Conservation (phyloP, 768 basidiomycete species). For the Holtermanniella nyarrowii region DNA sequence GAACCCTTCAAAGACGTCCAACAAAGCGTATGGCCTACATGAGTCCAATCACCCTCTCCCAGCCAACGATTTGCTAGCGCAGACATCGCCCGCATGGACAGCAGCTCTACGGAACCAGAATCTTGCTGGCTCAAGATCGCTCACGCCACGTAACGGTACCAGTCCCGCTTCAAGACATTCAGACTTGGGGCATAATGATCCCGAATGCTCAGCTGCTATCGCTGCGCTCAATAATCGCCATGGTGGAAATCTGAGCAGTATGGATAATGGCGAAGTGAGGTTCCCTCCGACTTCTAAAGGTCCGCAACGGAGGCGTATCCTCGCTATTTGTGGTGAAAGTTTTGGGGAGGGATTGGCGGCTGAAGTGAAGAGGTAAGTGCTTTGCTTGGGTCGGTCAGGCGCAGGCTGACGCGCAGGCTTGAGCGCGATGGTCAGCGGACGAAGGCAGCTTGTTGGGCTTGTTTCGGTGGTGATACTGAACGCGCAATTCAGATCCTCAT, state of each 20-base stretch:
- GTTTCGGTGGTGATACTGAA: conserved; percentile 32
- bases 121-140: neutral
- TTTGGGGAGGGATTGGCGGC: conserved; percentile 11
- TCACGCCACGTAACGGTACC: neutral
- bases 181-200: neutral
- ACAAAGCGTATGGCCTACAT: conserved; percentile 2
- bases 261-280: conserved; percentile 5
- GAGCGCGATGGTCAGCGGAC: conserved; percentile 25
- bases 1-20: neutral
- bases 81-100: neutral
- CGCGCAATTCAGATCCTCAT: conserved; percentile 30
- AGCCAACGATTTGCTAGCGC: neutral
- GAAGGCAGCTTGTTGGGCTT: conserved; percentile 35
- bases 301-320: conserved; percentile 27
- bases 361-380: conserved; percentile 21
- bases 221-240: conserved; percentile 3
- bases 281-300: conserved; percentile 14
- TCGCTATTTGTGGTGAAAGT: conserved; percentile 25
- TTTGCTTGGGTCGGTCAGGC: neutral
- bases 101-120: neutral
- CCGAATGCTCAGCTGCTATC: conserved; percentile 1
- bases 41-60: neutral
- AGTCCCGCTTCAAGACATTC: neutral
- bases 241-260: conserved; percentile 2
- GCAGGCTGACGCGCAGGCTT: conserved; percentile 1